A percentile compares a stretch with the other conserved stretches of the same genome.
Evolutionary conservation across 169 alveolate species (phyloP).

Genomic region (Plasmodium yoelii): DNA sequence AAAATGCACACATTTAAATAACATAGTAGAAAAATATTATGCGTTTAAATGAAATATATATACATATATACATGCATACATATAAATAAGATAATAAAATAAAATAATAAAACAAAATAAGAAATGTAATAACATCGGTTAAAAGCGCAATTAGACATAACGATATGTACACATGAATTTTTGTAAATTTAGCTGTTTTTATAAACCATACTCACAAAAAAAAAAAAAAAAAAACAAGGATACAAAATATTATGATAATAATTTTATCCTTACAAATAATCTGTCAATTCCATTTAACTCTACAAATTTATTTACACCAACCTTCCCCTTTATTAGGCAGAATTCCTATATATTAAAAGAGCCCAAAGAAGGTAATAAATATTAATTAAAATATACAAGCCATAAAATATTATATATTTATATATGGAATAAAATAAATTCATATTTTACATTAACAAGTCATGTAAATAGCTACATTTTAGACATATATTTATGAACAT

Average conservation of each 20-base stretch:
- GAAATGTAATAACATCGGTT: not conserved
- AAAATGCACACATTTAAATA: not conserved
- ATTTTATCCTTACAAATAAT: not conserved
- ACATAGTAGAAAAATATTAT: conserved; percentile 1
- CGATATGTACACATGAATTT: no score
- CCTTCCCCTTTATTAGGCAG: conserved; percentile 48
- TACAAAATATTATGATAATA: not conserved
- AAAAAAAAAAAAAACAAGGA: not conserved
- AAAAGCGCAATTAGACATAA: no score
- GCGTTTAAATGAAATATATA: not conserved
- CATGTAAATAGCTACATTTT: not conserved
- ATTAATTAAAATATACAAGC: conserved; percentile 1
- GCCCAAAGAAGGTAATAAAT: conserved; percentile 27
- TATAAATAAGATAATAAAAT: not conserved
- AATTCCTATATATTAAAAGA: conserved; percentile 56
- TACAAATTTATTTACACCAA: conserved; percentile 8
- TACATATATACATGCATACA: conserved; percentile 14
- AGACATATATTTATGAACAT: conserved; percentile 2
- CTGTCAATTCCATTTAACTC: not conserved
- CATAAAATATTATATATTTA: conserved; percentile 9
- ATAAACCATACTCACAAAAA: not conserved
- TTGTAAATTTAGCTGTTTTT: no score
- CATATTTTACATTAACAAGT: not conserved
- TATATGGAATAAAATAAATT: not conserved
- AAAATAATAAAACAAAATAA: conserved; percentile 4